Base-by-base conservation (phyloP, 2,329 filamentous ascomycete genomes). In the Colletotrichum musae region DNA sequence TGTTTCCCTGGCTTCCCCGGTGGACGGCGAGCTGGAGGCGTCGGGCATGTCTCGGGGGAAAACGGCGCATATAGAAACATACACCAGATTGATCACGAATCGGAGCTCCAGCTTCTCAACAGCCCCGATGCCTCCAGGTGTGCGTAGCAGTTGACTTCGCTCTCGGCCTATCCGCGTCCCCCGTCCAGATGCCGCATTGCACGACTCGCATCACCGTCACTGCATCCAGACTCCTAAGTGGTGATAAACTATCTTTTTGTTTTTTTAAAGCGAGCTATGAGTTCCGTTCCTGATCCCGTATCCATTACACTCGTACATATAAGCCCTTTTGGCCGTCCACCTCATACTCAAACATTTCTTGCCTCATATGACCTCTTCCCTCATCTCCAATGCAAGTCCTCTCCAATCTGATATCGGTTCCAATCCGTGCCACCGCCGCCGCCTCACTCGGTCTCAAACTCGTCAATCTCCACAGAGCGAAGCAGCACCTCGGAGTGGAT, bases 391-490 rank as follows among this genome's bases (percentile, higher is more conserved):
- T 24, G 21, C 21, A 24, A 24, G 21, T 24, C 21, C 21, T 24
- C 21, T 24, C 21, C 21, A 2, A 24, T 24, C 21, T 24, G 21
- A 24, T 24, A 24, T 24, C 21, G 3, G 21, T 24, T 24, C 21
- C 21, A 24, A 24, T 4, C 21, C 21, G 21, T 24, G 21, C 21
- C 21, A 4, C 21, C 21, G 21, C 47, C 47, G 12, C 10, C 47
- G 2, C 36, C 39, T 43, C 5, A 61, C 16, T 18, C 21, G 51
- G n/a, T 52, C 36, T 70, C 58, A 26, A 58, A 70, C 47, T 68
- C 68, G 6, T 64, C 64, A 36, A 50, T 50, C 21, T 70, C 68
- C 7, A 68, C 47, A 3, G 68, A 70, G 4, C 52, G 52, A 7
- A 70, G 24, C 45, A 70, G 58, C 57, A 36, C 52, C n/a, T 64